phyloP scores from a whole-genome alignment of 768 basidiomycete species.

The Cystofilobasidium bisporidii region DNA sequence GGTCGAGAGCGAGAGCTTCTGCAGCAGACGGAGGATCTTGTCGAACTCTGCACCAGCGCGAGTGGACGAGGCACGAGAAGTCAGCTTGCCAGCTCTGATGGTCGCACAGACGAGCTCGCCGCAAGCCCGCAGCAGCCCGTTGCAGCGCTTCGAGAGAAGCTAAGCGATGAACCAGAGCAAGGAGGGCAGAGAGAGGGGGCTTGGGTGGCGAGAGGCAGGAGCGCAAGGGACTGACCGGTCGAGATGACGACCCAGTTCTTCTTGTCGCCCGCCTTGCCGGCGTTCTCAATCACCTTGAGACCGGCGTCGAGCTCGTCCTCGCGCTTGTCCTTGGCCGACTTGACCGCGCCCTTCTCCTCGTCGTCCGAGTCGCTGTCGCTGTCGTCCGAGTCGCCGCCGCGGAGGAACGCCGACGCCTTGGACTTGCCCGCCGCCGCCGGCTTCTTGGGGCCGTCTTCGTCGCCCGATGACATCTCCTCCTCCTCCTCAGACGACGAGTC shows the following conservation, averaged over 20 bases:
- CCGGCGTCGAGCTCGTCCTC: slow-evolving; percentile 90
- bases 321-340: slow-evolving; percentile 30
- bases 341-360: slow-evolving; percentile 27
- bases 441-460: slow-evolving; percentile 24
- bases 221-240: slow-evolving; percentile 48
- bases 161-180: too few species aligned
- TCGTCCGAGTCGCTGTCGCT: slow-evolving; percentile 12
- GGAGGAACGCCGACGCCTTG: slow-evolving; percentile 23
- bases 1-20: slow-evolving; percentile 71
- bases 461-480: slow-evolving; percentile 26
- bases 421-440: slow-evolving; percentile 16
- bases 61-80: neutral
- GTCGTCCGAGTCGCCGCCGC: slow-evolving; percentile 14
- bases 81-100: too few species aligned
- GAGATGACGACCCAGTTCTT: slow-evolving; percentile 94
- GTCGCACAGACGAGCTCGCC: neutral
- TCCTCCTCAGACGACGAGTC: slow-evolving; percentile 25
- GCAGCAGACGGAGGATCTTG: slow-evolving; percentile 81
- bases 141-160: too few species aligned
- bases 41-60: slow-evolving; percentile 64
- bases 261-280: slow-evolving; percentile 61
- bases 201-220: slow-evolving; percentile 3
- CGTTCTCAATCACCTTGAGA: slow-evolving; percentile 86
- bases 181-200: too few species aligned
- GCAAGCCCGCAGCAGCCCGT: too few species aligned